phyloP scores from a whole-genome alignment of 2,329 filamentous ascomycete genomes.

The Claviceps arundinis region DNA sequence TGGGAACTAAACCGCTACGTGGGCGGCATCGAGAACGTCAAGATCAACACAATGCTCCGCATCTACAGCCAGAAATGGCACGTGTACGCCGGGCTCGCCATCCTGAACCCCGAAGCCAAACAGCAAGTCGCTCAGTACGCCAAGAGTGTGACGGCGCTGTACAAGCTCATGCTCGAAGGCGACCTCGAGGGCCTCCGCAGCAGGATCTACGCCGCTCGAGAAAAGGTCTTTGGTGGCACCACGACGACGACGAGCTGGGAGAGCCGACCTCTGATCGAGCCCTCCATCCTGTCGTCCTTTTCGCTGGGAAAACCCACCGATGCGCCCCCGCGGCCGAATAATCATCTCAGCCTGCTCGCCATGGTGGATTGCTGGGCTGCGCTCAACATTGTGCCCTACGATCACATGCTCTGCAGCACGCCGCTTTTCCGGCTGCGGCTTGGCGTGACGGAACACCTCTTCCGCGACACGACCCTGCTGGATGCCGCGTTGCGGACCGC shows the following conservation, averaged over 20 bases:
- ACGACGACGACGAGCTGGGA: conserved; percentile 44
- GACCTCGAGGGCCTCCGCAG: conserved; percentile 59
- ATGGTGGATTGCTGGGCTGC: conserved; percentile 99
- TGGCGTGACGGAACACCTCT: conserved; percentile 93
- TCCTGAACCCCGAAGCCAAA: conserved; percentile 85
- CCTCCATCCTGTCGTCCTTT: conserved; percentile 79
- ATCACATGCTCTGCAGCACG: conserved; percentile 99
- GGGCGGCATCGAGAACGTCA: conserved; percentile 96
- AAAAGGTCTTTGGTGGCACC: conserved; percentile 56
- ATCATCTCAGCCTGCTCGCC: conserved; percentile 81
- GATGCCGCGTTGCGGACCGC: conserved; percentile 78
- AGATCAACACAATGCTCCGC: conserved; percentile 93
- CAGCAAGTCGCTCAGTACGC: conserved; percentile 93
- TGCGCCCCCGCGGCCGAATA: conserved; percentile 57
- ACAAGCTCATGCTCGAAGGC: conserved; percentile 91
- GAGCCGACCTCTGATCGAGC: conserved; percentile 58
- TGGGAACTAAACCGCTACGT: conserved; percentile 96
- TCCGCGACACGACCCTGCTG: conserved; percentile 67
- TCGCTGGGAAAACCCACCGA: conserved; percentile 61
- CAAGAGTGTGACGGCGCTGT: conserved; percentile 79
- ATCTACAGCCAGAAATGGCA: conserved; percentile 99
- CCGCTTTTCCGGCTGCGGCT: conserved; percentile 94
- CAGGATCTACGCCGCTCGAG: conserved; percentile 50
- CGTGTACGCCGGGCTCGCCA: conserved; percentile 93
- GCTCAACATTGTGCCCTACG: conserved; percentile 85